Percentiles rank a stretch among this genome's conserved stretches.
Conservation (phyloP, 2,329 filamentous ascomycete genomes). For the Neonectria coccinea region DNA sequence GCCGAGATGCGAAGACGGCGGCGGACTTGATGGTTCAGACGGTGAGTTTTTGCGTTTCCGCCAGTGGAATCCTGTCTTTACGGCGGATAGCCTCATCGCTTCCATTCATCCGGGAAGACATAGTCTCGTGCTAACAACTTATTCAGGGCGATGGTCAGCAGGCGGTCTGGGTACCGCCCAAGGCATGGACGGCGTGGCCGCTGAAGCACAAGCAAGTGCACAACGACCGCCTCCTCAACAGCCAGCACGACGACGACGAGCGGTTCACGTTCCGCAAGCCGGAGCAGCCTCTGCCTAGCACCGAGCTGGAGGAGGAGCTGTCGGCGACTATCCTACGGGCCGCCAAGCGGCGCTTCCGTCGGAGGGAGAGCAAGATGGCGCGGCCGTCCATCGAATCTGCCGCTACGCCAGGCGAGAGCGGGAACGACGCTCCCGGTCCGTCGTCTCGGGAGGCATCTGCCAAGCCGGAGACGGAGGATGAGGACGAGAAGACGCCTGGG, state of each 20-base stretch:
- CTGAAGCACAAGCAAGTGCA: conserved; percentile 73
- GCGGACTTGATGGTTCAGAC: conserved; percentile 46
- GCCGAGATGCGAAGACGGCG: conserved; percentile 43
- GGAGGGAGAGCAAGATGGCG: conserved; percentile 38
- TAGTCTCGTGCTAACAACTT: not conserved
- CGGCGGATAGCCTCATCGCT: not conserved
- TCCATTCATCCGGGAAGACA: not conserved
- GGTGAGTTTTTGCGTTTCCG: conserved; percentile 36
- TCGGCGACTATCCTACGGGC: conserved; percentile 72
- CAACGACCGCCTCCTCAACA: conserved; percentile 62
- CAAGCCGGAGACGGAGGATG: conserved; percentile 32
- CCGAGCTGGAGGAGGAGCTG: conserved; percentile 76
- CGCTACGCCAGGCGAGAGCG: conserved; percentile 21
- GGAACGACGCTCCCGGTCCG: conserved; percentile 17
- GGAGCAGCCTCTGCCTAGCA: conserved; percentile 63
- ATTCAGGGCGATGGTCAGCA: conserved; percentile 47
- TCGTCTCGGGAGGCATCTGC: conserved; percentile 37
- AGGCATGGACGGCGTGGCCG: conserved; percentile 88
- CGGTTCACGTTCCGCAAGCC: conserved; percentile 62
- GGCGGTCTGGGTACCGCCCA: conserved; percentile 63
- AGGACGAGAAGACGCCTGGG: conserved; percentile 33
- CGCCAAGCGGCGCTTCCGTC: conserved; percentile 74
- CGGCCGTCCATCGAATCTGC: conserved; percentile 38
- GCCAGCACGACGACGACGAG: conserved; percentile 60
- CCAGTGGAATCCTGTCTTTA: not conserved